Evolutionary conservation across 208 protist genomes (phyloP).

Genomic region (Strigomonas galati): DNA sequence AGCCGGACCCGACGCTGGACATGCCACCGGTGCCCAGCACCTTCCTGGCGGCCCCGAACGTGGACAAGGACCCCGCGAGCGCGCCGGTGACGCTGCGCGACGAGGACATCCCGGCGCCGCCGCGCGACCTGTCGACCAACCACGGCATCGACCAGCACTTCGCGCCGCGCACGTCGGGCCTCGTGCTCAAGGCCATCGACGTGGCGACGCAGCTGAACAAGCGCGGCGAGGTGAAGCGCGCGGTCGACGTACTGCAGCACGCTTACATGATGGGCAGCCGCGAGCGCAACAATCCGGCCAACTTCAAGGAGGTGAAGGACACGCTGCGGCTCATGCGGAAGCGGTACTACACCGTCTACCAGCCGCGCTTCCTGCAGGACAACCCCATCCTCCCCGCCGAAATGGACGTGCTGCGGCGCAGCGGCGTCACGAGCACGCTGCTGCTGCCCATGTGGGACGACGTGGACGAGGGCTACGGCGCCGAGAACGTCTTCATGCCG

Average conservation of each 20-base stretch:
- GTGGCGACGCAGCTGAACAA: slow-evolving; percentile 40
- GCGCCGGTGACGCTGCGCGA: neutral
- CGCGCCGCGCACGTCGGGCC: slow-evolving; percentile 41
- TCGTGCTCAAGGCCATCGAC: slow-evolving; percentile 67
- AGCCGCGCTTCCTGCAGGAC: slow-evolving; percentile 80
- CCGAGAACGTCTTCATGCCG: slow-evolving; percentile 83
- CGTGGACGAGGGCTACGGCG: slow-evolving; percentile 70
- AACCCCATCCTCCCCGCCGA: slow-evolving; percentile 72
- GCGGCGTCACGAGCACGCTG: slow-evolving; percentile 64
- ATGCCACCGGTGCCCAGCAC: slow-evolving; percentile 16
- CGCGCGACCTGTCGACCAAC: slow-evolving; percentile 6
- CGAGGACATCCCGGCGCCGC: slow-evolving; percentile 5
- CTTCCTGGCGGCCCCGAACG: slow-evolving; percentile 14
- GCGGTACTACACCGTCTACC: slow-evolving; percentile 27
- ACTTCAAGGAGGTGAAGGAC: slow-evolving; percentile 60
- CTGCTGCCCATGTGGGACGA: slow-evolving; percentile 87
- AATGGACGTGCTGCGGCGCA: slow-evolving; percentile 71
- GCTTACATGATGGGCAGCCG: slow-evolving; percentile 52
- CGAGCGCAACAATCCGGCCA: slow-evolving; percentile 60
- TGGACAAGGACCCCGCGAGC: neutral
- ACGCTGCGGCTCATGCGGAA: slow-evolving; percentile 57
- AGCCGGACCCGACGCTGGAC: neutral
- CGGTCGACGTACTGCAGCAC: slow-evolving; percentile 79
- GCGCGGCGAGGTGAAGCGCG: slow-evolving; percentile 70
- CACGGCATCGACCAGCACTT: slow-evolving; percentile 13